phyloP scores from a whole-genome alignment of 2,329 filamentous ascomycete species.

The Cercospora canescens region DNA sequence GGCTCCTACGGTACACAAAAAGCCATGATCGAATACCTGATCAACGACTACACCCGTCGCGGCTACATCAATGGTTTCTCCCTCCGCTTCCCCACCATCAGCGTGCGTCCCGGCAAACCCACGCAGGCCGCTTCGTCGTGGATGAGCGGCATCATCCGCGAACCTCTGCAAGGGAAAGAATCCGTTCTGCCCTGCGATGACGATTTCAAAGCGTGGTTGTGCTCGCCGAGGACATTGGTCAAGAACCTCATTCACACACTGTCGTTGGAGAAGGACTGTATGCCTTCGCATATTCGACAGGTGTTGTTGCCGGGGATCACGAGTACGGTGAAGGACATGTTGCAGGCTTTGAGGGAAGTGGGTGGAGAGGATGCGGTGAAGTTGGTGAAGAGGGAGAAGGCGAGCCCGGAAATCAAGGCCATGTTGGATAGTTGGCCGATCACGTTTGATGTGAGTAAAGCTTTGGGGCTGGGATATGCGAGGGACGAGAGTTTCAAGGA shows the following conservation, averaged over 20 bases:
- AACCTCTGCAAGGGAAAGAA: constrained; percentile 51
- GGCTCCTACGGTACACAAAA: constrained; percentile 55
- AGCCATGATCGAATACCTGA: constrained; percentile 50
- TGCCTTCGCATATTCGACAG: constrained; percentile 51
- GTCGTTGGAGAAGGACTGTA: constrained; percentile 51
- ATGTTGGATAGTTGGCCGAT: constrained; percentile 60
- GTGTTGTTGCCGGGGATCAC: constrained; percentile 57
- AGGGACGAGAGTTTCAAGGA: constrained; percentile 51
- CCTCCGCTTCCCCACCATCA: constrained; percentile 53
- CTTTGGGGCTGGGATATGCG: constrained; percentile 54
- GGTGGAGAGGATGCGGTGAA: constrained; percentile 54
- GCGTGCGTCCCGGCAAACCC: constrained; percentile 52
- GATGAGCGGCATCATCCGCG: constrained; percentile 55
- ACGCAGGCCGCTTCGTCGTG: constrained; percentile 55
- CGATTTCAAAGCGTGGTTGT: constrained; percentile 59
- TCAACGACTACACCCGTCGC: constrained; percentile 55
- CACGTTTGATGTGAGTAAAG: constrained; percentile 57
- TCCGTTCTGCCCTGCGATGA: constrained; percentile 54
- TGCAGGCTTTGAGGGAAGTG: constrained; percentile 57
- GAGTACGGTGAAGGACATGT: constrained; percentile 57
- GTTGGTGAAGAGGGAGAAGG: constrained; percentile 53
- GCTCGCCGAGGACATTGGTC: constrained; percentile 55
- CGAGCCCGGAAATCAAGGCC: constrained; percentile 50
- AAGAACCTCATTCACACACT: constrained; percentile 56
- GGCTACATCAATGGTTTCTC: constrained; percentile 48